Conservation (phyloP, 2,329 filamentous ascomycete species). For the Cordyceps tenuipes region DNA sequence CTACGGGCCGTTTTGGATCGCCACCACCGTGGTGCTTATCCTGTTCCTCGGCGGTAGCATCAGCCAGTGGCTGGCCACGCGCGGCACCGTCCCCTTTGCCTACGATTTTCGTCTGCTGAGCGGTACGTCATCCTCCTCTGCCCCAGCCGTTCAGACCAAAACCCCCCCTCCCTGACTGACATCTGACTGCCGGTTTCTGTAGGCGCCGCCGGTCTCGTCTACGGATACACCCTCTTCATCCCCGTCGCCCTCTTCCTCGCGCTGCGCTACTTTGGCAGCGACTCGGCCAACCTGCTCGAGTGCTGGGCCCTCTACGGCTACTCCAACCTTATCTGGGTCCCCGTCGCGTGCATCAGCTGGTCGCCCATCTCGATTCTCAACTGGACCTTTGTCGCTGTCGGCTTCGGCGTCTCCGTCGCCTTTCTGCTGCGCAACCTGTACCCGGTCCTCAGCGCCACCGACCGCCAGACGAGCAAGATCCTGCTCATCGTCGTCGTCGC, state of each 20-base stretch:
- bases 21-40: constrained; percentile 92
- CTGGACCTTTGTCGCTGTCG: constrained; percentile 85
- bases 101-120: constrained; percentile 89
- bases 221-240: constrained; percentile 87
- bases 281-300: constrained; percentile 86
- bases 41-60: constrained; percentile 93
- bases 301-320: constrained; percentile 96
- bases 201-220: constrained; percentile 84
- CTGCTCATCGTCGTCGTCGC: constrained; percentile 75
- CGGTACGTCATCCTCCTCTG: constrained; percentile 41
- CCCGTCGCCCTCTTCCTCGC: constrained; percentile 80
- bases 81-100: constrained; percentile 63
- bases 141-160: background rate
- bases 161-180: background rate
- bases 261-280: constrained; percentile 90
- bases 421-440: constrained; percentile 83
- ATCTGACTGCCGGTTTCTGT: background rate
- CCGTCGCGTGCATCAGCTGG: constrained; percentile 86
- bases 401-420: constrained; percentile 71
- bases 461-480: constrained; percentile 83
- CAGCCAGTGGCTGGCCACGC: constrained; percentile 72
- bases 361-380: constrained; percentile 79
- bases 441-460: constrained; percentile 86
- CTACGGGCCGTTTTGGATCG: constrained; percentile 98
- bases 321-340: constrained; percentile 94